Conservation (phyloP, 495 filamentous ascomycete species). For the Massariosphaeria phaeospora region DNA sequence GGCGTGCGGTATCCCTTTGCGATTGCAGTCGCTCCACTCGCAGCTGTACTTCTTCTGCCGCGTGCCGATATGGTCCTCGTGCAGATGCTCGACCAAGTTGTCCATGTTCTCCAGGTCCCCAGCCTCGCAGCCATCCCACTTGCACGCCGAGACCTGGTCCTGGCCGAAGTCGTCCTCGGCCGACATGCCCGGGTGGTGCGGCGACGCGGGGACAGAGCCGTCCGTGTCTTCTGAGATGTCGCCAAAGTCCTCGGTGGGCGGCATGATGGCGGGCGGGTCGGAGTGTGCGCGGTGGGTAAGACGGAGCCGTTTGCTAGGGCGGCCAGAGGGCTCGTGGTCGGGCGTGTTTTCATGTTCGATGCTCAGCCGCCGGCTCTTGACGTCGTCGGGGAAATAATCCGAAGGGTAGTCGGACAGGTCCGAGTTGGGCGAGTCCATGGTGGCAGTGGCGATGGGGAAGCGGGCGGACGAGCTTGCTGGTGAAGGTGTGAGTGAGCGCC, state of each 20-base stretch:
- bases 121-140: conserved; percentile 78
- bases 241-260: conserved; percentile 29
- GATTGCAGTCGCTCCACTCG: conserved; percentile 84
- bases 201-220: conserved; percentile 72
- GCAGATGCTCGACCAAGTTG: conserved; percentile 83
- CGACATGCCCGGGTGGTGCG: conserved; percentile 60
- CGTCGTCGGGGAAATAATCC: conserved; percentile 35
- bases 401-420: conserved; percentile 33
- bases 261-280: conserved; percentile 22
- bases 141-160: conserved; percentile 85
- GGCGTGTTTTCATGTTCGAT: conserved; percentile 29
- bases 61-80: conserved; percentile 84
- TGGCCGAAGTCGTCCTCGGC: conserved; percentile 60
- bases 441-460: neutral
- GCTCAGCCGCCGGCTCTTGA: conserved; percentile 31
- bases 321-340: conserved; percentile 31
- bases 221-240: conserved; percentile 85
- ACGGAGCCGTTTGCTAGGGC: conserved; percentile 41
- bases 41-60: conserved; percentile 83
- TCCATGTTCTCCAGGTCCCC: conserved; percentile 92
- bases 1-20: conserved; percentile 85
- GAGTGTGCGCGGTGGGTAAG: conserved; percentile 27
- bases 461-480: neutral
- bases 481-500: neutral
- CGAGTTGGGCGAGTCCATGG: conserved; percentile 33